These are phyloP conservation scores for Dichotomocladium elegans DNA, from an alignment of 371 early-diverging fungal species.

Conservation along the genomic window DNA sequence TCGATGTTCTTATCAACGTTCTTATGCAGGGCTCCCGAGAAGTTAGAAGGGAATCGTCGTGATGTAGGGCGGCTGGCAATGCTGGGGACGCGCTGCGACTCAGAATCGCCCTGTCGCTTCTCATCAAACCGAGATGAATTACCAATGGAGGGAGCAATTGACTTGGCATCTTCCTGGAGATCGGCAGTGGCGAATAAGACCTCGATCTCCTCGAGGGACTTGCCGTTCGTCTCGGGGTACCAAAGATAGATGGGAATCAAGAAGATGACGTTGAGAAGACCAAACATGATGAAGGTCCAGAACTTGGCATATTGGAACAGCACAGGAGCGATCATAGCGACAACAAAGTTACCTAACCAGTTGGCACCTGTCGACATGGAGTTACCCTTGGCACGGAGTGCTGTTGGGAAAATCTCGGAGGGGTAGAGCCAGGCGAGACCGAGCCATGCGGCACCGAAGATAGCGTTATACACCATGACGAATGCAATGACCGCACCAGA, in stretches of 20 bases:
- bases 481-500: slow-evolving; percentile 18
- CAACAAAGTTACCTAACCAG: slow-evolving; percentile 60
- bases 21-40: slow-evolving; percentile 31
- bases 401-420: slow-evolving; percentile 54
- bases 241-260: slow-evolving; percentile 30
- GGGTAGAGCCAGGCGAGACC: slow-evolving; percentile 54
- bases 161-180: slow-evolving; percentile 27
- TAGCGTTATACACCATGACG: slow-evolving; percentile 32
- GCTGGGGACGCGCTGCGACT: slow-evolving; percentile 25
- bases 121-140: slow-evolving; percentile 26
- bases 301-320: slow-evolving; percentile 32
- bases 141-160: slow-evolving; percentile 25
- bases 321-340: slow-evolving; percentile 43
- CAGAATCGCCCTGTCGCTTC: slow-evolving; percentile 30
- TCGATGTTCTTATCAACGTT: too few relatives aligned
- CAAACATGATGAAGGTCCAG: slow-evolving; percentile 51
- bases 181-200: slow-evolving; percentile 37
- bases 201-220: slow-evolving; percentile 56
- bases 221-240: slow-evolving; percentile 55
- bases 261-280: slow-evolving; percentile 27
- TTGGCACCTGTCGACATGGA: slow-evolving; percentile 62
- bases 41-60: slow-evolving; percentile 39
- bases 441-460: slow-evolving; percentile 56
- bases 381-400: slow-evolving; percentile 45
- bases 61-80: slow-evolving; percentile 37